A percentile compares a stretch with the other conserved stretches of the same genome.
Evolutionary conservation across 306 rosid genomes (phyloP).

Genomic region (Prunus fruticosa): DNA sequence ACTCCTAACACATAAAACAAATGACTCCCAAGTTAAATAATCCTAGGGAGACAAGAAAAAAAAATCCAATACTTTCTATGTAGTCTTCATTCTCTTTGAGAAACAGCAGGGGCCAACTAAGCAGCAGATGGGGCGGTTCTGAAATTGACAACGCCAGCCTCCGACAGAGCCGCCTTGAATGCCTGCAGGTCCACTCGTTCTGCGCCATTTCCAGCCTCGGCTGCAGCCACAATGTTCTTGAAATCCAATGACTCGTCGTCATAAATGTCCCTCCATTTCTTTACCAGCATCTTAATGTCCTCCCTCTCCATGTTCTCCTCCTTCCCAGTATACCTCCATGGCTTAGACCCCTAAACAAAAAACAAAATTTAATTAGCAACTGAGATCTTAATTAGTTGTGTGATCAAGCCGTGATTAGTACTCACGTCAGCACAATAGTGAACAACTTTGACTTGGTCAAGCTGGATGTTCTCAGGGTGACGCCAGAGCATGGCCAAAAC

Average conservation of each 20-base stretch:
- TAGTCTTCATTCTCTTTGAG: neutral
- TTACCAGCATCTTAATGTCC: slow-evolving; percentile 66
- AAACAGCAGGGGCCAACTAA: slow-evolving; percentile 7
- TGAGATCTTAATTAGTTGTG: too few species aligned
- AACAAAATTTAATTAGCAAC: neutral
- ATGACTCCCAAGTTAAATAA: neutral
- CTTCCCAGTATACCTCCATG: slow-evolving; percentile 81
- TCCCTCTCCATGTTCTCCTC: slow-evolving; percentile 80
- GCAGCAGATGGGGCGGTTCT: slow-evolving; percentile 55
- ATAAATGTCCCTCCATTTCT: slow-evolving; percentile 78
- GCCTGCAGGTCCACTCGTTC: slow-evolving; percentile 4
- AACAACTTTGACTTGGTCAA: slow-evolving; percentile 63
- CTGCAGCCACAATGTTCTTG: slow-evolving; percentile 3
- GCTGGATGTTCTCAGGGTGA: slow-evolving; percentile 65
- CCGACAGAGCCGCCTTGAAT: slow-evolving; percentile 17
- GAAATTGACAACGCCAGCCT: slow-evolving; percentile 21
- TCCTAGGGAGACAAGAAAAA: neutral
- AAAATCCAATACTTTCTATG: neutral
- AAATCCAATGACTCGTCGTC: slow-evolving; percentile 65
- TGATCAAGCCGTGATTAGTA: neutral
- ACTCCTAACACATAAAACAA: neutral
- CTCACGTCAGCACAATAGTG: slow-evolving; percentile 87
- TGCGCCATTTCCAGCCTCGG: neutral
- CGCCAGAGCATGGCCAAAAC: slow-evolving; percentile 84
- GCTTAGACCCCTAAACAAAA: slow-evolving; percentile 72